Evolutionary conservation across 192 early-diverging fungal genomes (phyloP).

Genomic region (Spinellus fusiger): DNA sequence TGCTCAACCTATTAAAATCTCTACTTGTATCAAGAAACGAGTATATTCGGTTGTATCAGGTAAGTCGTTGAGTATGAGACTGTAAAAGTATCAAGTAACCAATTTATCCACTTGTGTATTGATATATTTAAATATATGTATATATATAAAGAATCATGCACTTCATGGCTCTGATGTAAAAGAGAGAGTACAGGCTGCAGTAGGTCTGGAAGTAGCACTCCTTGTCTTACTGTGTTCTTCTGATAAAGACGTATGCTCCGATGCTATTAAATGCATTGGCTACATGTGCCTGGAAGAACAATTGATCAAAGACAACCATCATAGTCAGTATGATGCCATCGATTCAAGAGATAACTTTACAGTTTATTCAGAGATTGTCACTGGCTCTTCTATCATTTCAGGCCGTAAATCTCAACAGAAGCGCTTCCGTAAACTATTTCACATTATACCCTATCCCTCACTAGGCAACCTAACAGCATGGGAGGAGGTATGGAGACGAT

Average conservation of each 20-base stretch:
- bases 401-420: slow-evolving; percentile 72
- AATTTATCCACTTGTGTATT: no score
- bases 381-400: slow-evolving; percentile 32
- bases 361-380: slow-evolving; percentile 60
- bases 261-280: slow-evolving; percentile 56
- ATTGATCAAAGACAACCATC: slow-evolving; percentile 51
- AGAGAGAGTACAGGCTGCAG: slow-evolving; percentile 61
- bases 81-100: no score
- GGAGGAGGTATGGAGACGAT: slow-evolving; percentile 76
- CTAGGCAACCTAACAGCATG: slow-evolving; percentile 71
- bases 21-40: slow-evolving; percentile 53
- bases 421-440: slow-evolving; percentile 56
- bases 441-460: slow-evolving; percentile 54
- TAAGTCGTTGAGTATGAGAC: background rate
- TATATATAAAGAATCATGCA: slow-evolving; percentile 29
- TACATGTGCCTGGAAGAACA: slow-evolving; percentile 64
- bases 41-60: slow-evolving; percentile 38
- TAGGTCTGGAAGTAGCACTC: slow-evolving; percentile 67
- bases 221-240: slow-evolving; percentile 67
- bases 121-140: no score
- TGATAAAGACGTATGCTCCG: slow-evolving; percentile 56
- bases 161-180: slow-evolving; percentile 47
- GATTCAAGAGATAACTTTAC: slow-evolving; percentile 61
- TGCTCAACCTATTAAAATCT: slow-evolving; percentile 60
- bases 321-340: slow-evolving; percentile 32